Evolutionary conservation across 83 land plant genomes (phyloP), one percentile per base, ranked within the genome.

Genomic region (Picea abies): DNA sequence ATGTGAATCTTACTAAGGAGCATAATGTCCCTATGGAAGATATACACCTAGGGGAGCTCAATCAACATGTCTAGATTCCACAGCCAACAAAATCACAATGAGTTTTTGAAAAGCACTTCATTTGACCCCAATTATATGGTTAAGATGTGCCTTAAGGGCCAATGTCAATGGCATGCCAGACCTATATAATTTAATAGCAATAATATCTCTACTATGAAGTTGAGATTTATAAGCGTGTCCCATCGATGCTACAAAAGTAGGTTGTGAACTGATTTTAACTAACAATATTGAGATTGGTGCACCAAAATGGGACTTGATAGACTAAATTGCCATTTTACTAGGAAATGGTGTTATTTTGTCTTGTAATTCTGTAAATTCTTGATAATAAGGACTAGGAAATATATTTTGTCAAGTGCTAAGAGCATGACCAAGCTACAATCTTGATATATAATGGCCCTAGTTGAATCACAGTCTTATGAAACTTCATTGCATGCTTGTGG

Each of bases 161-260:
- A 97, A 85, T 49, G 73, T 68, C 67, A 82, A 84, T 15, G 86
- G 81, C 85, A 97, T 88, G 12, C 93, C 93, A 69, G 96, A 98
- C 79, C 98, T 90, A 82, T 94, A 94, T 29, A 97, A 98, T 84
- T 97, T 97, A 39, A 97, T 95, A 78, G 97, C 98, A 65, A 95
- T 97, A 39, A 82, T 81, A 90, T 97, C 98, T 75, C 99, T 96
- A 84, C 95, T 87, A 83, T 86, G 88, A 82, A 97, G 85, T 56
- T 90, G 90, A 86, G 96, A 98, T 95, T 95, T 97, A 81, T 97
- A 97, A 23, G 94, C 99, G 83, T 97, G 97, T 61, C 99, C 99
- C 29, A 97, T 79, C 2, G 99, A 97, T 82, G 99, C 98, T 56
- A 98, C 96, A 44, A 98, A 96, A 70, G 94, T 81, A 64, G 99